Conservation (phyloP, 1,284 basidiomycete species). For the Anthracocystis panici-leucophaei region DNA sequence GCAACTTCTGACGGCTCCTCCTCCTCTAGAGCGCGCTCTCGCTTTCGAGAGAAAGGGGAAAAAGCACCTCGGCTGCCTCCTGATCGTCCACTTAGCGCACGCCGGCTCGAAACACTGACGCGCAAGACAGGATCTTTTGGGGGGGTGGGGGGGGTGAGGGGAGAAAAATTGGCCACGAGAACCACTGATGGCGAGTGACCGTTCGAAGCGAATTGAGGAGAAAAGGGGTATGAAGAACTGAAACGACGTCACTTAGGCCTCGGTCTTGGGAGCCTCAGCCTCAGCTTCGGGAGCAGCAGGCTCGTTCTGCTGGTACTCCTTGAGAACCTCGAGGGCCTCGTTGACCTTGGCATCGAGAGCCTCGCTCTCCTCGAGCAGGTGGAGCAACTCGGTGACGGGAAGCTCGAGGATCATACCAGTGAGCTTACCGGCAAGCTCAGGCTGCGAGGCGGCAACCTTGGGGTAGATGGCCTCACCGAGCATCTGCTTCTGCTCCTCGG, state of each 20-base stretch:
- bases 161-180: background rate
- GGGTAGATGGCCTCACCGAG: constrained; percentile 70
- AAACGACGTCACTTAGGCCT: constrained; percentile 30
- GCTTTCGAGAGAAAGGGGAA: background rate
- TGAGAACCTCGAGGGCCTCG: constrained; percentile 68
- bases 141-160: background rate
- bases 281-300: constrained; percentile 31
- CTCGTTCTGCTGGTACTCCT: constrained; percentile 67
- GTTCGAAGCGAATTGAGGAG: constrained; percentile 1
- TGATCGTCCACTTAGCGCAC: constrained; percentile 1
- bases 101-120: constrained; percentile 6
- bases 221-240: constrained; percentile 1
- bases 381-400: constrained; percentile 67
- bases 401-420: constrained; percentile 70
- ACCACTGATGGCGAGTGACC: background rate
- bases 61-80: constrained; percentile 9
- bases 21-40: constrained; percentile 4
- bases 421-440: constrained; percentile 68
- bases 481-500: constrained; percentile 70
- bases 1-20: constrained; percentile 1
- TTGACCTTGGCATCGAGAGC: constrained; percentile 67
- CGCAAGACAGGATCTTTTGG: constrained; percentile 28
- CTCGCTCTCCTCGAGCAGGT: constrained; percentile 68
- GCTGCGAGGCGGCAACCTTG: constrained; percentile 66
- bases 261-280: constrained; percentile 45